Evolutionary conservation across 805 yeast genomes (phyloP).

Genomic region (Cephaloascus albidus): DNA sequence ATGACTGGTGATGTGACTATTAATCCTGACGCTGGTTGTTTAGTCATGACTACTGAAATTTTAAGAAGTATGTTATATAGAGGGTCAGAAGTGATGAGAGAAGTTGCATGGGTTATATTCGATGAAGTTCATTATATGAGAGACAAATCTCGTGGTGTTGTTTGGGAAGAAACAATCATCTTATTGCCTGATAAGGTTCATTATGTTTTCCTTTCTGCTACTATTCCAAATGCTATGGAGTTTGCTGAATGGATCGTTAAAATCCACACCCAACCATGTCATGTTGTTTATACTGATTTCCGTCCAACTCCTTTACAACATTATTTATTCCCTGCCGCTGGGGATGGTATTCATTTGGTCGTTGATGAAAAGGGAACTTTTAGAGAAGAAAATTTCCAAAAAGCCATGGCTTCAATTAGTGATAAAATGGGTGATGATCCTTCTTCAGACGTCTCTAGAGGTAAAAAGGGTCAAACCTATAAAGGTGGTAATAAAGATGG

Average conservation of each 20-base stretch:
- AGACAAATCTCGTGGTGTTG: conserved; percentile 97
- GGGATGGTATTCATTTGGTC: conserved; percentile 94
- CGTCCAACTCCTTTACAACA: conserved; percentile 99
- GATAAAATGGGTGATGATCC: conserved; percentile 83
- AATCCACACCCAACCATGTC: conserved; percentile 94
- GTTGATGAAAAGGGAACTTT: conserved; percentile 96
- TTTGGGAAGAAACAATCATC: conserved; percentile 98
- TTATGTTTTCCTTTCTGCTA: conserved; percentile 88
- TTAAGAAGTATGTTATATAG: conserved; percentile 86
- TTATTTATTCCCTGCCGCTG: conserved; percentile 95
- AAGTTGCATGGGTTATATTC: conserved; percentile 57
- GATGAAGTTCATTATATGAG: conserved; percentile 99
- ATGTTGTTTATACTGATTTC: conserved; percentile 96
- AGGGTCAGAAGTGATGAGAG: not conserved
- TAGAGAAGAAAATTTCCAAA: conserved; percentile 96
- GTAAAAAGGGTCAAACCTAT: conserved; percentile 70
- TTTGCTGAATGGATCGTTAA: conserved; percentile 98
- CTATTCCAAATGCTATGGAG: conserved; percentile 97
- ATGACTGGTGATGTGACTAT: conserved; percentile 99
- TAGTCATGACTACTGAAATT: conserved; percentile 99
- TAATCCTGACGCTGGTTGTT: conserved; percentile 96
- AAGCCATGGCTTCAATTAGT: conserved; percentile 91
- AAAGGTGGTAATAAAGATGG: conserved; percentile 81
- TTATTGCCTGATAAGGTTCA: conserved; percentile 93
- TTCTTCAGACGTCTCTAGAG: conserved; percentile 47